Evolutionary conservation across 2,329 filamentous ascomycete species (phyloP).

Genomic region (Cladosporium oxysporum): DNA sequence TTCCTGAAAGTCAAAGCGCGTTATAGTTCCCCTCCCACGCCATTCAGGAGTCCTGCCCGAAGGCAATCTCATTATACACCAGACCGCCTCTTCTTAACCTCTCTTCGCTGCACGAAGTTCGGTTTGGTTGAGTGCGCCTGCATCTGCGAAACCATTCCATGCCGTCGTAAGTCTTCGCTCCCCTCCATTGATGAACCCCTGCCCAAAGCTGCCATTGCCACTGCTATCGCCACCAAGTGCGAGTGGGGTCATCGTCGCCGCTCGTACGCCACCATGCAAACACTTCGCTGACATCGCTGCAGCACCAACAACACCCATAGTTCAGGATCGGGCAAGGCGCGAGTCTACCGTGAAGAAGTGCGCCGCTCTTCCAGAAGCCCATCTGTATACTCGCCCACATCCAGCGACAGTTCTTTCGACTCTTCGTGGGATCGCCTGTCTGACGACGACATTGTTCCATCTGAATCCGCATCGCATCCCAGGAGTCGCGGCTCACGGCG

Average conservation of each 20-base stretch:
- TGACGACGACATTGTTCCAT: constrained; percentile 49
- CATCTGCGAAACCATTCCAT: constrained; percentile 27
- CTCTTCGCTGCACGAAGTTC: constrained; percentile 27
- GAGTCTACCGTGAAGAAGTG: constrained; percentile 13
- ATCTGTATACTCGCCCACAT: constrained; percentile 34
- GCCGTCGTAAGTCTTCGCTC: constrained; percentile 27
- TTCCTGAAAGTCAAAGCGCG: constrained; percentile 24
- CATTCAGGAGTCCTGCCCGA: constrained; percentile 10
- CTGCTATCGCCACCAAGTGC: not conserved
- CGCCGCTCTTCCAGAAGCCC: constrained; percentile 28
- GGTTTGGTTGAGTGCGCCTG: constrained; percentile 26
- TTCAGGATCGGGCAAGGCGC: constrained; percentile 19
- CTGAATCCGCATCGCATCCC: constrained; percentile 52
- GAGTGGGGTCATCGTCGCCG: constrained; percentile 5
- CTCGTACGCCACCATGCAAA: not conserved
- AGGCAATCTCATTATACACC: constrained; percentile 19
- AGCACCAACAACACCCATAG: constrained; percentile 17
- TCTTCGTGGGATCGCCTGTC: constrained; percentile 35
- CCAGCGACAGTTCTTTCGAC: constrained; percentile 32
- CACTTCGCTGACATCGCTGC: constrained; percentile 9
- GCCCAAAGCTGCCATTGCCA: constrained; percentile 9
- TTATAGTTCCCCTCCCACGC: constrained; percentile 2
- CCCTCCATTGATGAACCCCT: constrained; percentile 5
- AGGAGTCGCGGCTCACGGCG: constrained; percentile 33
- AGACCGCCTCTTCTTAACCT: constrained; percentile 29